These are phyloP conservation scores for Elasticomyces elasticus DNA, from an alignment of 495 filamentous ascomycete species.

Conservation along the genomic window DNA sequence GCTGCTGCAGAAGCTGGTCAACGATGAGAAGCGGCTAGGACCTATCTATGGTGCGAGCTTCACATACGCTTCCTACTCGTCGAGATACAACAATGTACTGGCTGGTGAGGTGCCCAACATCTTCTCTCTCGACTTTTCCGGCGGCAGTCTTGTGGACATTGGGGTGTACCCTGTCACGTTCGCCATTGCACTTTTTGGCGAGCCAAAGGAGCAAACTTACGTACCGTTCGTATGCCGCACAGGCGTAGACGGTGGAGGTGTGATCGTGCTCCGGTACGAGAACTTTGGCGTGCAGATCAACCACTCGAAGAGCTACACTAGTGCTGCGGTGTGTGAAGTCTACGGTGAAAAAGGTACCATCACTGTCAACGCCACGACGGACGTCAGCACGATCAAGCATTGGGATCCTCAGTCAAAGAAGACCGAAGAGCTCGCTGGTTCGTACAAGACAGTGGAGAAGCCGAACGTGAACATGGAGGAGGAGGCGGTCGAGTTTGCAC, in stretches of 20 bases:
- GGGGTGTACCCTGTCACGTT: slow-evolving; percentile 27
- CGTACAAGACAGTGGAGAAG: slow-evolving; percentile 20
- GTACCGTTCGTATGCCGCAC: slow-evolving; percentile 25
- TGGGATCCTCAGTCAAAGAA: slow-evolving; percentile 25
- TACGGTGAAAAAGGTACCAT: slow-evolving; percentile 32
- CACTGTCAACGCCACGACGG: slow-evolving; percentile 27
- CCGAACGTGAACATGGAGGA: slow-evolving; percentile 31
- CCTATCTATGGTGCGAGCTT: slow-evolving; percentile 28
- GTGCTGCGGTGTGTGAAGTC: slow-evolving; percentile 24
- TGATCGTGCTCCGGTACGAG: slow-evolving; percentile 28
- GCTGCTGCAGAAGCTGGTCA: slow-evolving; percentile 15
- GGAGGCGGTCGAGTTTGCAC: slow-evolving; percentile 31
- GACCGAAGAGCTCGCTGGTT: slow-evolving; percentile 22
- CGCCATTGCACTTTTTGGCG: slow-evolving; percentile 24
- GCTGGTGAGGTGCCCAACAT: slow-evolving; percentile 25
- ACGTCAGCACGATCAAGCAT: slow-evolving; percentile 28
- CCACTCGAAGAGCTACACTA: slow-evolving; percentile 26
- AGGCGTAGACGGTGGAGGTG: slow-evolving; percentile 30
- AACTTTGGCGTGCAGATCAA: slow-evolving; percentile 28
- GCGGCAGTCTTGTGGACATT: slow-evolving; percentile 26
- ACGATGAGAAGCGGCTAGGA: slow-evolving; percentile 19
- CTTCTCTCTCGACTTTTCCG: slow-evolving; percentile 22
- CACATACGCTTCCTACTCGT: slow-evolving; percentile 28
- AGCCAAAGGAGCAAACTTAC: slow-evolving; percentile 24
- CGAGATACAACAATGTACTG: slow-evolving; percentile 29